phyloP scores from a whole-genome alignment of 139 green algal genomes.

The Chlorella sp. region DNA sequence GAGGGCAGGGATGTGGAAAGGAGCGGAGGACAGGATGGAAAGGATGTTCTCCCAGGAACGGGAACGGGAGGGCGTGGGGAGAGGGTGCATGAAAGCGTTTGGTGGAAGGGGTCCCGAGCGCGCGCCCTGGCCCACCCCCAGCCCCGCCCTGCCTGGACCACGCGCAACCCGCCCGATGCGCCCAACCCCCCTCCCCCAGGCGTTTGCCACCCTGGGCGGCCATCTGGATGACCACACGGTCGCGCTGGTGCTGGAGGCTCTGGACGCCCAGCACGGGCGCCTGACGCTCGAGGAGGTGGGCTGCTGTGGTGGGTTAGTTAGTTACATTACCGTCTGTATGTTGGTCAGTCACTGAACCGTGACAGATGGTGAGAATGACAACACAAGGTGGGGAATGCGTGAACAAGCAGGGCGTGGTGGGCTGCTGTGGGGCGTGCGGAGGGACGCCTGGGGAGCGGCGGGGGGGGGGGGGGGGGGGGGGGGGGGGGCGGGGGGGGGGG shows the following conservation, averaged over 20 bases:
- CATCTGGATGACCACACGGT: slow-evolving; percentile 13
- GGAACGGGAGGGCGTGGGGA: background rate
- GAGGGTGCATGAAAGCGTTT: too few species aligned
- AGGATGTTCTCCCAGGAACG: background rate
- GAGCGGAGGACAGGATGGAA: too few species aligned
- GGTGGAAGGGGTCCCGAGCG: too few species aligned
- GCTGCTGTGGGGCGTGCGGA: background rate
- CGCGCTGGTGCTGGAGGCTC: background rate
- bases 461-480: too few species aligned
- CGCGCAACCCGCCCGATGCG: background rate
- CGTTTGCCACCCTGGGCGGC: background rate
- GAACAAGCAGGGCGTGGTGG: background rate
- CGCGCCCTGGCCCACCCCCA: too few species aligned
- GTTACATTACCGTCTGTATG: too few species aligned
- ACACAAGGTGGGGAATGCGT: background rate
- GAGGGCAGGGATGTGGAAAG: too few species aligned
- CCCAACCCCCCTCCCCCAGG: background rate
- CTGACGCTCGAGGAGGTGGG: background rate
- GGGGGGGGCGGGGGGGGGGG: too few species aligned
- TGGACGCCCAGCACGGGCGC: background rate
- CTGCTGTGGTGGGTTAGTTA: too few species aligned
- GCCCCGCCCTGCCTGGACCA: background rate
- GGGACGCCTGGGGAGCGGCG: background rate
- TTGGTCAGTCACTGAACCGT: too few species aligned
- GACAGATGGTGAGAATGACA: background rate